Conservation (phyloP, 2,329 filamentous ascomycete species). For the Microascus cirrosus region DNA sequence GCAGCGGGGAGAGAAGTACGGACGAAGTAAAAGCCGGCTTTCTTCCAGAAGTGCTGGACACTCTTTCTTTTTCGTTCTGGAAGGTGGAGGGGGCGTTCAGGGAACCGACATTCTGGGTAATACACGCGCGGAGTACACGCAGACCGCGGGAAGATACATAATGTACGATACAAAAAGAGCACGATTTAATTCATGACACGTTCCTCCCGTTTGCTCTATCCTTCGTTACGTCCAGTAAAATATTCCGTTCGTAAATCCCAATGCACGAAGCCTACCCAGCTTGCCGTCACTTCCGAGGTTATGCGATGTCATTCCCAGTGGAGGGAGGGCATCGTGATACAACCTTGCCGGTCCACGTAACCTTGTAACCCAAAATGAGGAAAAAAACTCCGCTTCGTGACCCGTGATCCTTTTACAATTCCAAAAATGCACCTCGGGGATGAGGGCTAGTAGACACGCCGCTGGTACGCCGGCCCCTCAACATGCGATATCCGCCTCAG, state of each 20-base stretch:
- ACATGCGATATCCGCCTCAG: constrained; percentile 34
- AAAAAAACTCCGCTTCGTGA: background rate
- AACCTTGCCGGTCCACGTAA: background rate
- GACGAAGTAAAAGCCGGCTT: background rate
- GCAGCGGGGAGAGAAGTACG: background rate
- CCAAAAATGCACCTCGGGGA: background rate
- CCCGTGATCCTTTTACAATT: too few species aligned
- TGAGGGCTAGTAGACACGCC: constrained; percentile 36
- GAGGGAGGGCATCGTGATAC: too few species aligned
- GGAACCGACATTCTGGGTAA: background rate
- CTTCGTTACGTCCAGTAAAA: background rate
- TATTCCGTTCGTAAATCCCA: background rate
- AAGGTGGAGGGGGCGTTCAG: background rate
- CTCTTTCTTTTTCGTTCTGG: background rate
- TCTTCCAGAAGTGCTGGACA: background rate
- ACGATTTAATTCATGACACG: background rate
- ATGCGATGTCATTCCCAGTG: too few species aligned
- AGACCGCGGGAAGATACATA: background rate
- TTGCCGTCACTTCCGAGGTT: too few species aligned
- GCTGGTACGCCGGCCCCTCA: constrained; percentile 37
- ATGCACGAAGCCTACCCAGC: background rate
- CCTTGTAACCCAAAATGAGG: background rate
- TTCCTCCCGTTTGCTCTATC: background rate
- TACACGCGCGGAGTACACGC: background rate
- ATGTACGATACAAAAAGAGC: background rate